Evolutionary conservation across 179 eudicot genomes (phyloP), one percentile per base, ranked within the genome.

Genomic region (Sideroxylon spinosum): DNA sequence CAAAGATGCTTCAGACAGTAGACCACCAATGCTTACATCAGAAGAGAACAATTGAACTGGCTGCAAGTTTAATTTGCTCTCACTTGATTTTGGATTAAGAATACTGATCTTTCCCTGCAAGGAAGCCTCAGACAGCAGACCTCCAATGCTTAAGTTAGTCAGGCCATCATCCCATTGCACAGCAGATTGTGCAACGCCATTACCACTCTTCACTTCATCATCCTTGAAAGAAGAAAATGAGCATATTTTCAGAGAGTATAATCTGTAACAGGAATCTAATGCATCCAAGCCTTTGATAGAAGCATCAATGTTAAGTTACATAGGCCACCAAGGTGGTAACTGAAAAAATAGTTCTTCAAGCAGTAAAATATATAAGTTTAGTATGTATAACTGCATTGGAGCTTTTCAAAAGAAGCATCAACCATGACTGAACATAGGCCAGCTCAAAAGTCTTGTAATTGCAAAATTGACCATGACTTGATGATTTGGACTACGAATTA

Each of bases 131-230:
- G 89, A 77, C 73, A 87, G 81, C 56, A 85, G 82, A 60, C 89
- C 82, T 29, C 91, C 88, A 72, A 85, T 76, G 68, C 90, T 84
- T 50, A 86, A 80, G 83, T 88, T 86, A 59, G 88, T 86, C 60
- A 89, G 75, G 76, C 86, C 86, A 79, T 91, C 91, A 44, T 89
- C 89, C 90, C 95, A 86, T 50, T 84, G 90, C 60, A 78, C 84
- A 46, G 80, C 69, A 61, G 93, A 77, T 16, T 74, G 73, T 26
- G 77, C 66, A 23, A 79, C 70, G 55, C 75, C 80, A 75, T 75
- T 79, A 25, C 73, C 59, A 73, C 68, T 77, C 82, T 81, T 83
- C 77, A 79, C 85, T 69, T 84, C 83, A 83, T 74, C 81, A 88
- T 85, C 85, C 89, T 88, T 73, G 16, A 16, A 78, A 82, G 37